These are phyloP conservation scores for Brassica rapa DNA, from an alignment of 345 rosid genomes.

Conservation along the genomic window DNA sequence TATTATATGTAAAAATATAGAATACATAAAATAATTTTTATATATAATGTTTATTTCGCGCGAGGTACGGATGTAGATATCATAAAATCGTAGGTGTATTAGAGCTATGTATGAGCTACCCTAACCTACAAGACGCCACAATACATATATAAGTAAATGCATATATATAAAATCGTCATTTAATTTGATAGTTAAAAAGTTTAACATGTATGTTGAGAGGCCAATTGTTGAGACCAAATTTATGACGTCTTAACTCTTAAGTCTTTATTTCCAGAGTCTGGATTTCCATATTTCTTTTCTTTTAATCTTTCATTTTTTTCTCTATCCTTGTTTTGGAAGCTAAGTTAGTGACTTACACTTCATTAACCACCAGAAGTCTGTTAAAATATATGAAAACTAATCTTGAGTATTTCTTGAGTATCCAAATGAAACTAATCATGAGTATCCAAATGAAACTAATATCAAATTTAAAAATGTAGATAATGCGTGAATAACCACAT, in stretches of 20 bases:
- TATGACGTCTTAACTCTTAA: background rate
- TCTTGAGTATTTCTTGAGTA: no score
- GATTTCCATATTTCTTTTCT: background rate
- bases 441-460: no score
- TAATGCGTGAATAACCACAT: no score
- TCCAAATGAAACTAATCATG: no score
- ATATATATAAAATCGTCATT: background rate
- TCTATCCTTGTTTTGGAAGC: slow-evolving; percentile 29
- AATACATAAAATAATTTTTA: no score
- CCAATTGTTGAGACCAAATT: background rate
- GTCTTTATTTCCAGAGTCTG: slow-evolving; percentile 7
- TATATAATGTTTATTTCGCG: no score
- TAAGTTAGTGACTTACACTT: slow-evolving; percentile 15
- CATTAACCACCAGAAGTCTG: slow-evolving; percentile 21
- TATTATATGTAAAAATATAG: no score
- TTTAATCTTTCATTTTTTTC: background rate
- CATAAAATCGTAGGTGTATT: background rate
- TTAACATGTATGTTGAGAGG: background rate
- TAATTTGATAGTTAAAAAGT: background rate
- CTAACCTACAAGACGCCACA: background rate
- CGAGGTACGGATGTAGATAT: no score
- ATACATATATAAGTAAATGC: background rate
- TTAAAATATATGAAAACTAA: background rate
- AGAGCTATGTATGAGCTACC: background rate
- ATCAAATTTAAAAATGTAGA: no score